These are phyloP conservation scores for Plantago elongata DNA, from an alignment of 257 asterid species.

Conservation along the genomic window DNA sequence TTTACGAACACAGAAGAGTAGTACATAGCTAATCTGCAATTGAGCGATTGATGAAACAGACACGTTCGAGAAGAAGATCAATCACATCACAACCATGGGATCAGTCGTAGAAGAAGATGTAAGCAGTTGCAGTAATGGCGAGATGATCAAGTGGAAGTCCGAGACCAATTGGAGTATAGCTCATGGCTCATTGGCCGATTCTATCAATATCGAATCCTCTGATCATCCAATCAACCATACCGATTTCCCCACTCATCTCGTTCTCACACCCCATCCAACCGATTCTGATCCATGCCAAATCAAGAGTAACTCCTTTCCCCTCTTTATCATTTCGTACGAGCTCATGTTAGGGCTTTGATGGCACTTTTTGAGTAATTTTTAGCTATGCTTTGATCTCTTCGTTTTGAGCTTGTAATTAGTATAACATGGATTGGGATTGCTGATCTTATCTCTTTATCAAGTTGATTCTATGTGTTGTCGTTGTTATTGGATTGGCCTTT, in stretches of 20 bases:
- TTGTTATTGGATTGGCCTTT: too few relatives aligned
- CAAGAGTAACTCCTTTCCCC: slow-evolving; percentile 35
- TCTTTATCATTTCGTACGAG: too few relatives aligned
- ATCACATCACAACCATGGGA: slow-evolving; percentile 10
- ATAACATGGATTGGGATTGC: too few relatives aligned
- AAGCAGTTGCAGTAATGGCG: slow-evolving; percentile 3
- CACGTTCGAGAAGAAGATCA: background rate
- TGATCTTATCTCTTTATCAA: too few relatives aligned
- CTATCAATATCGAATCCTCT: slow-evolving; percentile 61
- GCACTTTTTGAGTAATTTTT: slow-evolving; percentile 1
- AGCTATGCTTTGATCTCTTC: too few relatives aligned
- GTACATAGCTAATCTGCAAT: too few relatives aligned
- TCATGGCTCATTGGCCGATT: slow-evolving; percentile 47
- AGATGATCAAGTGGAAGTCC: slow-evolving; percentile 37
- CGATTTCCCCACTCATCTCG: slow-evolving; percentile 35
- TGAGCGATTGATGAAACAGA: too few relatives aligned
- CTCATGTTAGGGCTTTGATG: slow-evolving; percentile 2
- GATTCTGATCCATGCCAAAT: slow-evolving; percentile 75
- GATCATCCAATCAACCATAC: slow-evolving; percentile 31
- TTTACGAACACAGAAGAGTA: too few relatives aligned
- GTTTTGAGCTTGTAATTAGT: too few relatives aligned
- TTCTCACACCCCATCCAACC: slow-evolving; percentile 39
- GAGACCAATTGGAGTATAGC: slow-evolving; percentile 58
- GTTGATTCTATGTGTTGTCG: too few relatives aligned
- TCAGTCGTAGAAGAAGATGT: slow-evolving; percentile 9